Evolutionary conservation across 1,284 basidiomycete species (phyloP).

Genomic region (Ustilago bromivora): DNA sequence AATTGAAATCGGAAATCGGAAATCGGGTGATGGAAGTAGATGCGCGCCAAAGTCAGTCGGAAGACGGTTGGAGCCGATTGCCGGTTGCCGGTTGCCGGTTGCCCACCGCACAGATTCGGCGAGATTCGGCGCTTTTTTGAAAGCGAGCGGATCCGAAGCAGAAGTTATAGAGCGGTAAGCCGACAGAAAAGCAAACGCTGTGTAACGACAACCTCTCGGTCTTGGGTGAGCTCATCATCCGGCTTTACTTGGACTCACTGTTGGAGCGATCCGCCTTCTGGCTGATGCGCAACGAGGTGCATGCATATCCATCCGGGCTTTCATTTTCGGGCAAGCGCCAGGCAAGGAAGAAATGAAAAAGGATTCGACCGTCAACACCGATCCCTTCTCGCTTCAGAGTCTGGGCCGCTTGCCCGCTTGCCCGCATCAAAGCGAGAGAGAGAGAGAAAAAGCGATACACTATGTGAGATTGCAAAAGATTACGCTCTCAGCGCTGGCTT

Average conservation of each 20-base stretch:
- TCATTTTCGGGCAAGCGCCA: no score
- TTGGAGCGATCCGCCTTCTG: not conserved
- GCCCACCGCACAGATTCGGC: conserved; percentile 16
- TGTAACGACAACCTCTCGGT: no score
- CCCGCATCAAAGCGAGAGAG: not conserved
- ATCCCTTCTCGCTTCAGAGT: not conserved
- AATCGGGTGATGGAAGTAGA: no score
- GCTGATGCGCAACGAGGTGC: no score
- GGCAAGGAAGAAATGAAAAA: not conserved
- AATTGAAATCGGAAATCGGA: no score
- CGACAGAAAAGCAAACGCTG: no score
- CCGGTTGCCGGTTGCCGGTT: not conserved
- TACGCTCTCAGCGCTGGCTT: not conserved
- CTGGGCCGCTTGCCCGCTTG: not conserved
- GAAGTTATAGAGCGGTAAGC: no score
- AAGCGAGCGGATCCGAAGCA: no score
- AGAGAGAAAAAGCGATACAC: conserved; percentile 1
- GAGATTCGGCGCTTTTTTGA: not conserved
- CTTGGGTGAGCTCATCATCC: not conserved
- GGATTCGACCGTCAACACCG: conserved; percentile 30
- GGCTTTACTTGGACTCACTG: conserved; percentile 7
- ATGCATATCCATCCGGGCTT: no score
- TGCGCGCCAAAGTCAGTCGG: conserved; percentile 5
- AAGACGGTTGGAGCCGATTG: conserved; percentile 25
- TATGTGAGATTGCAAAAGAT: not conserved